Conservation (phyloP, 257 asterid species). For the Jaltomata sinuosa region DNA sequence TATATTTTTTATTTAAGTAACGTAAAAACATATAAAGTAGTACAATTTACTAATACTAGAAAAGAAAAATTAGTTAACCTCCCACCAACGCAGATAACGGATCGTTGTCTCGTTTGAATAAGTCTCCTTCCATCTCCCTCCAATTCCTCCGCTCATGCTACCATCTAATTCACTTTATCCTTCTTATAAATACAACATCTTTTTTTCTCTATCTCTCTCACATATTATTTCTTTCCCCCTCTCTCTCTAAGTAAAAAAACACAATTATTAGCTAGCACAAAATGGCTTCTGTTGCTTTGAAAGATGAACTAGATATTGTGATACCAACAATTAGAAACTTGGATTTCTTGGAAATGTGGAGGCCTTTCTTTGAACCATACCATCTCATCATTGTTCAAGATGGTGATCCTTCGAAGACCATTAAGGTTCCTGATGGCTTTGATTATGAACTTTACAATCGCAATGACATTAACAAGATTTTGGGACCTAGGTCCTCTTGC, state of each 20-base stretch:
- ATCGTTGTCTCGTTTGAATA: not conserved
- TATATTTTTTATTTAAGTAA: too few species aligned
- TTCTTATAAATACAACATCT: not conserved
- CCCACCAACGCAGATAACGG: not conserved
- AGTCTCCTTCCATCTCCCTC: not conserved
- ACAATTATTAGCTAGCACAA: not conserved
- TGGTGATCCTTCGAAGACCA: constrained; percentile 9
- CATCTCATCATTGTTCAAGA: constrained; percentile 15
- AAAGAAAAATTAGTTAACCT: not conserved
- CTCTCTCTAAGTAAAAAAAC: not conserved
- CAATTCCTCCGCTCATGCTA: not conserved
- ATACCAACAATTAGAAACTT: constrained; percentile 10
- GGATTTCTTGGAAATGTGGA: constrained; percentile 13
- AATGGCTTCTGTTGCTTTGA: constrained; percentile 5
- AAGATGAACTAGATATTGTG: constrained; percentile 9
- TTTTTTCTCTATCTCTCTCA: not conserved
- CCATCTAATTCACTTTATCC: not conserved
- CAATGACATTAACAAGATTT: constrained; percentile 5
- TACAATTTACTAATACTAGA: not conserved
- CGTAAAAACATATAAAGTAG: not conserved
- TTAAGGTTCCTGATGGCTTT: constrained; percentile 9
- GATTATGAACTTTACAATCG: constrained; percentile 11
- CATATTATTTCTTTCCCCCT: not conserved
- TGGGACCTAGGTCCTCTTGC: constrained; percentile 5
- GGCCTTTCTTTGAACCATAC: constrained; percentile 5